Evolutionary conservation across 768 basidiomycete genomes (phyloP), one percentile per base, ranked within the genome.

Genomic region (Chlorophyllum brunneum): DNA sequence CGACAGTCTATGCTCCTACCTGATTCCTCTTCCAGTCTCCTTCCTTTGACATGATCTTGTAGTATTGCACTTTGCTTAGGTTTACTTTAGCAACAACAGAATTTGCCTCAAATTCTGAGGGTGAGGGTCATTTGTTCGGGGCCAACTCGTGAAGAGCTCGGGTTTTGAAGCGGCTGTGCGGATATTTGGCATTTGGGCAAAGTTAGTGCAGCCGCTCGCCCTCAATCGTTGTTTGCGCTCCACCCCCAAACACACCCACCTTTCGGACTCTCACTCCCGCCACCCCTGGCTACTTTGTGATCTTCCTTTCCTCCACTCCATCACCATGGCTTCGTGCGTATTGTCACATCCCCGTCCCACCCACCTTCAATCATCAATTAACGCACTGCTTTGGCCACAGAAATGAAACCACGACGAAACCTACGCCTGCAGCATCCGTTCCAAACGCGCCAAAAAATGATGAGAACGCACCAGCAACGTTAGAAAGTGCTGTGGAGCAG

Each of bases 401-500:
- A 53, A 53, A 53, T 29, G 22, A 53, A 13, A 39, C 49, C 9
- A 31, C 29, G 11, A 48, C 43, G 10, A 38, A 54, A 33, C 50
- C n/a, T n/a, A 39, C 55, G 29, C 34, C 49, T 23, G 58, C 60
- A 58, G 54, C 57, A 43, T 15, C 61, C 24, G 59, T 54, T 20
- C 40, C 62, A 20, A 68, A 73, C 63, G 64, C 49, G 30, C 40
- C 30, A 27, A 40, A 64, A 59, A 24, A 30, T 11, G 37, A 59
- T 65, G 20, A 46, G 54, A 18, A 44, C 26, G 44, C 50, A 58
- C 50, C 56, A 43, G 58, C 65, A 45, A 70, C 72, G 15, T 59
- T 86, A 51, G 83, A 85, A 59, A 78, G 70, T 41, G 74, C 78
- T 8, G 71, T 92, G 50, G 89, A 90, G 63, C 86, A 83, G 55